Conservation (phyloP, 805 yeast genomes). For the Candida michaelii region DNA sequence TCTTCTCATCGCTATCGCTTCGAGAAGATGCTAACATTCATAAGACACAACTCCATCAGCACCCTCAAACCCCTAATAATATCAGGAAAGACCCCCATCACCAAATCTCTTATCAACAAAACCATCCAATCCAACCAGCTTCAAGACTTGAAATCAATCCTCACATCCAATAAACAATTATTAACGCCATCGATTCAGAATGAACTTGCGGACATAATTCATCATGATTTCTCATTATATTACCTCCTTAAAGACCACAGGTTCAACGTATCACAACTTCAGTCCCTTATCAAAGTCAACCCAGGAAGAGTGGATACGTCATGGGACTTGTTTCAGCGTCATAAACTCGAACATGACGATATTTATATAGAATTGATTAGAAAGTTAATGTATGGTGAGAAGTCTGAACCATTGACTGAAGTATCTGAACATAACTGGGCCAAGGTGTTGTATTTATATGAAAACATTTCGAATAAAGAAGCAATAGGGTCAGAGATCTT, state of each 20-base stretch:
- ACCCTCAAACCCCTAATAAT: conserved; percentile 7
- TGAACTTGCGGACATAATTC: conserved; percentile 20
- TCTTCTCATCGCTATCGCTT: too few relatives aligned
- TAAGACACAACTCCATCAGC: conserved; percentile 13
- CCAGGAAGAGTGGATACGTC: conserved; percentile 56
- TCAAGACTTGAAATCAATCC: conserved; percentile 15
- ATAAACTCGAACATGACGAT: conserved; percentile 20
- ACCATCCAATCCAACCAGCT: conserved; percentile 12
- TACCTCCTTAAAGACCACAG: conserved; percentile 21
- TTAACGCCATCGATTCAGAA: conserved; percentile 13
- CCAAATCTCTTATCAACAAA: conserved; percentile 10
- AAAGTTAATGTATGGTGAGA: conserved; percentile 41
- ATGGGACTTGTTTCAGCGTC: conserved; percentile 45
- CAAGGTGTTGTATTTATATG: conserved; percentile 11
- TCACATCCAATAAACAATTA: conserved; percentile 12
- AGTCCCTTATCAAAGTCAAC: conserved; percentile 37
- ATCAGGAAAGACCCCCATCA: conserved; percentile 10
- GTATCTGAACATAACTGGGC: conserved; percentile 14
- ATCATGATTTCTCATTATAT: conserved; percentile 28
- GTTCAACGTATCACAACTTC: conserved; percentile 16
- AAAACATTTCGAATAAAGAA: neutral
- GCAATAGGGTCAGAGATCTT: conserved; percentile 5
- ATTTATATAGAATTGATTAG: conserved; percentile 26
- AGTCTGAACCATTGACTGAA: conserved; percentile 8
- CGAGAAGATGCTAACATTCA: conserved; percentile 8